Evolutionary conservation across 1,284 basidiomycete species (phyloP).

Genomic region (Pseudozyma sp.): DNA sequence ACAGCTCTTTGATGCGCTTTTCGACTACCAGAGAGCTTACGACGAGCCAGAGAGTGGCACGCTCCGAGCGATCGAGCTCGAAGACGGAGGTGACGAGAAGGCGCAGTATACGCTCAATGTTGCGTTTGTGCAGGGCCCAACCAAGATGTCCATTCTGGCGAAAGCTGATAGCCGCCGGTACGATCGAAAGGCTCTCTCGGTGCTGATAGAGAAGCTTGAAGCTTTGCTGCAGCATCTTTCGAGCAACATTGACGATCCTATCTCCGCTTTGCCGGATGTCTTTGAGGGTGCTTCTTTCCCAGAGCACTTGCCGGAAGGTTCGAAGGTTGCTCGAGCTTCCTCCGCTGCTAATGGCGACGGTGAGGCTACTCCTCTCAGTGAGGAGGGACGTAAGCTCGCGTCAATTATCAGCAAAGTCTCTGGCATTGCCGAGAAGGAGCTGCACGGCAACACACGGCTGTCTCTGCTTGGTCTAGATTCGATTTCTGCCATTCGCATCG

Average conservation of each 20-base stretch:
- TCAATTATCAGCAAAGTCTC: constrained; percentile 40
- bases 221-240: constrained; percentile 31
- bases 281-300: constrained; percentile 13
- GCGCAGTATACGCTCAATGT: constrained; percentile 63
- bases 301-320: constrained; percentile 6
- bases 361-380: constrained; percentile 12
- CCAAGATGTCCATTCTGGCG: constrained; percentile 40
- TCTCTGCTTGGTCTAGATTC: constrained; percentile 63
- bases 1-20: constrained; percentile 59
- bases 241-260: constrained; percentile 4
- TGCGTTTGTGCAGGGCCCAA: constrained; percentile 47
- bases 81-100: constrained; percentile 13
- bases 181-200: constrained; percentile 17
- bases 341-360: neutral
- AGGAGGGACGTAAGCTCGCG: constrained; percentile 42
- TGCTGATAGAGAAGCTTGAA: constrained; percentile 33
- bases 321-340: neutral
- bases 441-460: constrained; percentile 43
- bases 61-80: constrained; percentile 15
- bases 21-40: constrained; percentile 57
- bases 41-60: constrained; percentile 9
- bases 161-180: constrained; percentile 43
- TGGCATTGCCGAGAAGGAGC: constrained; percentile 20
- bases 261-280: constrained; percentile 21
- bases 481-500: constrained; percentile 62